A percentile compares a stretch with the other conserved stretches of the same genome.
These are phyloP conservation scores for Carex scoparia DNA, from an alignment of 176 grass and related monocot species.

Conservation along the genomic window DNA sequence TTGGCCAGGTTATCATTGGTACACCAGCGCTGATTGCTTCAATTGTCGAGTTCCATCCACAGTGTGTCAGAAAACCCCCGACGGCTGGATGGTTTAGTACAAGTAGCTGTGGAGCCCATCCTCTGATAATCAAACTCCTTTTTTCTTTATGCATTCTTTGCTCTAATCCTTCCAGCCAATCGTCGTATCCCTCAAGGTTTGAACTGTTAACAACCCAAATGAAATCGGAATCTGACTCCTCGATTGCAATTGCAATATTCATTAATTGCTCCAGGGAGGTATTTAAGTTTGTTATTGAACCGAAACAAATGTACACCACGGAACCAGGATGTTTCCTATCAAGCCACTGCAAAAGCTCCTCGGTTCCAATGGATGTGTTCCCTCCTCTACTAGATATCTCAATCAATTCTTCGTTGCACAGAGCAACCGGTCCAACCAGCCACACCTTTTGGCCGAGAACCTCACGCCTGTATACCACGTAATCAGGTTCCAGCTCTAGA, in stretches of 20 bases:
- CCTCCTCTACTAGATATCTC: slow-evolving; percentile 18
- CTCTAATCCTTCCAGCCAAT: slow-evolving; percentile 42
- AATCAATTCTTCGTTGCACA: slow-evolving; percentile 22
- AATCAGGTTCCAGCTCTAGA: slow-evolving; percentile 50
- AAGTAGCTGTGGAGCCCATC: slow-evolving; percentile 37
- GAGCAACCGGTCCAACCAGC: slow-evolving; percentile 46
- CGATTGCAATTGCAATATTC: slow-evolving; percentile 44
- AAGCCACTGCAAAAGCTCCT: slow-evolving; percentile 41
- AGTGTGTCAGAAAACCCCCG: slow-evolving; percentile 33
- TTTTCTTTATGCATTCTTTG: slow-evolving; percentile 21
- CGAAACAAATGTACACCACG: slow-evolving; percentile 58
- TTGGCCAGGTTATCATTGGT: slow-evolving; percentile 34
- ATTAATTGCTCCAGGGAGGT: slow-evolving; percentile 26
- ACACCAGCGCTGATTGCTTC: slow-evolving; percentile 23
- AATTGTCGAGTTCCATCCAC: slow-evolving; percentile 36
- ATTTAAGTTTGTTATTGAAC: background rate
- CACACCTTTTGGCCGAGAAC: slow-evolving; percentile 21
- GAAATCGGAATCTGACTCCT: slow-evolving; percentile 36
- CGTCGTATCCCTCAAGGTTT: background rate
- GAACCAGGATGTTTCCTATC: slow-evolving; percentile 23
- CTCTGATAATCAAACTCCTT: slow-evolving; percentile 37
- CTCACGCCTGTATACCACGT: slow-evolving; percentile 20
- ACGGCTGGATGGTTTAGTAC: slow-evolving; percentile 27
- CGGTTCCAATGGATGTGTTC: slow-evolving; percentile 2
- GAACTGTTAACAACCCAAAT: slow-evolving; percentile 42